Conservation (phyloP, 331 rosid species). For the Phaseolus coccineus region DNA sequence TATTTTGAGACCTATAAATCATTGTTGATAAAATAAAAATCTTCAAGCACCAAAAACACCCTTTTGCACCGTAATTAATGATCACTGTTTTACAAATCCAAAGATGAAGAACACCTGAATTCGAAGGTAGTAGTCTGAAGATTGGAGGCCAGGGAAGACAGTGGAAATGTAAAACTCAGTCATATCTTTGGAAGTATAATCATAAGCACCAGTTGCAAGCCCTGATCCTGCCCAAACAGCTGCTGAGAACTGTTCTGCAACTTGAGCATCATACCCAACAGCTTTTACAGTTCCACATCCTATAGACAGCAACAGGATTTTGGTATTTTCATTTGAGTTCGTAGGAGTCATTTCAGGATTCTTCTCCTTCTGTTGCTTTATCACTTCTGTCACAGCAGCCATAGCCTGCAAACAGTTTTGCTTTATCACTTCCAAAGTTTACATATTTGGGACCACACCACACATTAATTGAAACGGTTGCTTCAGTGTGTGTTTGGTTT, state of each 20-base stretch:
- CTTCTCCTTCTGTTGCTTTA: constrained; percentile 14
- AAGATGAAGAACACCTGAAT: constrained; percentile 35
- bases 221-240: not conserved
- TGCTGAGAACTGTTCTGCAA: not conserved
- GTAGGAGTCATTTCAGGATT: not conserved
- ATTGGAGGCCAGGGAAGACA: not conserved
- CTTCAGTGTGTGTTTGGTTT: too few relatives aligned
- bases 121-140: constrained; percentile 36
- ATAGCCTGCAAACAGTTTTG: constrained; percentile 16
- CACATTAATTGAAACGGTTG: too few relatives aligned
- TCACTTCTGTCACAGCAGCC: constrained; percentile 49
- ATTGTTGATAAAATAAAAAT: too few relatives aligned
- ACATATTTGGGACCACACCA: too few relatives aligned
- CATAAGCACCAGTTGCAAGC: not conserved
- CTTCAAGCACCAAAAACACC: too few relatives aligned
- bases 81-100: too few relatives aligned
- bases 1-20: too few relatives aligned
- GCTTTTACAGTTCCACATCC: constrained; percentile 30
- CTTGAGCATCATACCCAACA: not conserved
- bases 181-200: not conserved
- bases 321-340: not conserved
- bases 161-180: constrained; percentile 38
- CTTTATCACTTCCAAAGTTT: too few relatives aligned
- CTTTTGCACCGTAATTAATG: too few relatives aligned
- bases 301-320: constrained; percentile 42